Base-by-base conservation (phyloP, 2,329 filamentous ascomycete genomes). In the Madurella fahalii region DNA sequence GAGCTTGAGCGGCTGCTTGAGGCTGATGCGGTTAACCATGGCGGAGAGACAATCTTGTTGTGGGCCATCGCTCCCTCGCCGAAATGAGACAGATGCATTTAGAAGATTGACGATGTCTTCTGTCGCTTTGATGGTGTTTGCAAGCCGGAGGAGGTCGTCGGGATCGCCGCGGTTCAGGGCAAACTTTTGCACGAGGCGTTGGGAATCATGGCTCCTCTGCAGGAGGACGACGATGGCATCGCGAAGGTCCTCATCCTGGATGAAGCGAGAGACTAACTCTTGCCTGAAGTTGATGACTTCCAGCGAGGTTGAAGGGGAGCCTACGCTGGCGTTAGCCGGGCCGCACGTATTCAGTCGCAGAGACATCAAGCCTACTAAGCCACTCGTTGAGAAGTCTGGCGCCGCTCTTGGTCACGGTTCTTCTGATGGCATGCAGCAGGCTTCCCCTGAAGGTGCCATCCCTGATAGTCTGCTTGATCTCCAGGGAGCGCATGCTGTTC, bases 161-260 rank as follows among this genome's bases (percentile, higher is more conserved):
- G 93, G 81, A 65, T 95, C 89, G n/a, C 93, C 94, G 59, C 90
- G 83, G 11, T 93, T 92, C 9, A 97, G 81, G 0, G 93, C 89
- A 69, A 99, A 97, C 67, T 94, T 96, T 66, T 97, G 94, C 1
- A 96, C 85, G 2, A 99, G 77, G 1, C 94, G 87, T 65, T 95
- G 87, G 2, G 90, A 90, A 71, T 99, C 94, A 63, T 90, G 86
- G 49, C 86, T 93, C 20, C 83, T 80, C 58, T 84, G 82, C 2
- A 99, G 77, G 2, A 95, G 75, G 15, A 81, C 68, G 1, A 84
- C 74, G 20, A 95, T 73, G 42, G 82, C 78, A 61, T 95, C 88
- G 41, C 88, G 83, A 5, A 96, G 76, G 40, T 84, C 74, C 17
- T 80, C 76, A 55, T 87, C 75, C 1, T 80, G 72, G 5, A 93